Evolutionary conservation across 2,329 filamentous ascomycete species (phyloP), one percentile per base, ranked within the genome.

Genomic region (Hirsutella minnesotensis): DNA sequence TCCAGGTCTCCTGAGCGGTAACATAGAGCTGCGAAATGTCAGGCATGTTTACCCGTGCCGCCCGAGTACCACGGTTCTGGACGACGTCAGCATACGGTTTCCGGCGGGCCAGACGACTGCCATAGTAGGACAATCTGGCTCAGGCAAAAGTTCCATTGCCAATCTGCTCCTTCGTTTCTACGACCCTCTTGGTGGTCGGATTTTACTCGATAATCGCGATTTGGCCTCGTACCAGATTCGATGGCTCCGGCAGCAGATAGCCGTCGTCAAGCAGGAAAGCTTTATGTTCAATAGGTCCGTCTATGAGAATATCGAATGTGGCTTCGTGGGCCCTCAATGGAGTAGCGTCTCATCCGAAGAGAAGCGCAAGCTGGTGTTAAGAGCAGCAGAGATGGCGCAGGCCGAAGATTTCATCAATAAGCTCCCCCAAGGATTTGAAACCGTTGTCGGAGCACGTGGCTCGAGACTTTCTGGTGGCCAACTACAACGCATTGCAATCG

Each of bases 91-190:
- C 35, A 45, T 69, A 3, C 50, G 40, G 0, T 56, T 69, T 62
- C 73, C 44, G 5, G 52, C 60, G 4, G 54, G 57, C 31, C 62
- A 68, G 48, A 60, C 62, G 39, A 75, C 72, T 0, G 73, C 73
- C 8, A 61, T 77, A 27, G 72, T 77, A 1, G 73, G 73, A 0
- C 62, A 67, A 3, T 72, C 68, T 24, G 73, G 73, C 0, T 67
- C 58, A n/a, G 70, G 70, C 0, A 75, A 75, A 44, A 70, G 65
- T 29, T 73, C 69, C 1, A 59, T 73, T 3, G 59, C 74, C 0
- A 65, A 64, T 2, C 52, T 77, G 3, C 46, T 75, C 1, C 69
- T 74, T 51, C 57, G 75, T 2, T 78, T 75, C 56, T 80, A 77
- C 51, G 63, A 70, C 22, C 64, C 69, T 1, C 57, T 58, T 1